Evolutionary conservation across 192 early-diverging fungal genomes (phyloP).

Genomic region (Borealophlyctis nickersoniae): DNA sequence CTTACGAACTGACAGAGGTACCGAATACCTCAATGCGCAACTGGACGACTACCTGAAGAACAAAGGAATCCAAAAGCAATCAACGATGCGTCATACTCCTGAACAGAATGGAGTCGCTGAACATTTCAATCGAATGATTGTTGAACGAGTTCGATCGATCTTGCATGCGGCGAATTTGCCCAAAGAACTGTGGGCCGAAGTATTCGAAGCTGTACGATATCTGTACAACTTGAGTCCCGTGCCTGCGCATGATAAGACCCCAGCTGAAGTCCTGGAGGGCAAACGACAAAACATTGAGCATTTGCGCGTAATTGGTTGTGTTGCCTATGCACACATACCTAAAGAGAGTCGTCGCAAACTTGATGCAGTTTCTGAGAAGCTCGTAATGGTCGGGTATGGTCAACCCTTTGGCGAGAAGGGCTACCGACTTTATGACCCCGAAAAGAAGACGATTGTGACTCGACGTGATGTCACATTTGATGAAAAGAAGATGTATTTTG

Average conservation of each 20-base stretch:
- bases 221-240: neutral
- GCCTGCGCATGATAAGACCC: neutral
- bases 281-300: neutral
- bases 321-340: neutral
- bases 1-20: neutral
- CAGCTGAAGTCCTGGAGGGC: neutral
- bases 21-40: neutral
- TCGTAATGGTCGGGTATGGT: constrained; percentile 2
- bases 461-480: neutral
- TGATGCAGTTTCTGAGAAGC: neutral
- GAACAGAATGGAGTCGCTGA: constrained; percentile 20
- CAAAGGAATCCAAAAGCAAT: neutral
- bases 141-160: constrained; percentile 2
- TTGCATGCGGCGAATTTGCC: neutral
- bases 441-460: neutral
- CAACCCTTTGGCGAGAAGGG: neutral
- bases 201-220: neutral
- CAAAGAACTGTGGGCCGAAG: neutral
- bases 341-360: constrained; percentile 1
- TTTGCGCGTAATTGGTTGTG: constrained; percentile 11
- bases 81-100: constrained; percentile 9
- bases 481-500: too few species aligned
- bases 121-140: neutral
- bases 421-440: neutral
- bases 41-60: too few species aligned